A percentile compares a stretch with the other conserved stretches of the same genome.
Conservation (phyloP, 768 basidiomycete genomes). For the Russula dissimulans region DNA sequence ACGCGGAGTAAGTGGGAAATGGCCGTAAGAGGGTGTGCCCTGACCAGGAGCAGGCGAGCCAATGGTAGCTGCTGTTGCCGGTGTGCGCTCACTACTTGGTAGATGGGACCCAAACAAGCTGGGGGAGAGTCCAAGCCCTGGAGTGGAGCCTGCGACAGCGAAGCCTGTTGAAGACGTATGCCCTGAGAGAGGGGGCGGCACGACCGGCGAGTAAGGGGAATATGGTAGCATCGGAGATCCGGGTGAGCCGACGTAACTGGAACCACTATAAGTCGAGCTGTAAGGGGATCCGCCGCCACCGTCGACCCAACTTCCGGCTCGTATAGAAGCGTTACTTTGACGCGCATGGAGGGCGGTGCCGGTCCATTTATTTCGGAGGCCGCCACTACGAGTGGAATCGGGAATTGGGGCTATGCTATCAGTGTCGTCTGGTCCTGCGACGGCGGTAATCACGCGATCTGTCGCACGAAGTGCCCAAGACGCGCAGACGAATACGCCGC, state of each 20-base stretch:
- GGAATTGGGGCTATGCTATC: constrained; percentile 62
- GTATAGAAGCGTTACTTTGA: constrained; percentile 21
- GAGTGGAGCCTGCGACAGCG: neutral
- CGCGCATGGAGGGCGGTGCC: constrained; percentile 58
- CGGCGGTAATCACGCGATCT: constrained; percentile 44
- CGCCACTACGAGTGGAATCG: constrained; percentile 39
- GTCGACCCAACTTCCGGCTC: constrained; percentile 40
- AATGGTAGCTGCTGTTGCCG: constrained; percentile 24
- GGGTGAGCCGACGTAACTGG: constrained; percentile 30
- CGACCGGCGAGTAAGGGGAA: constrained; percentile 25
- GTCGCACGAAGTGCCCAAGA: constrained; percentile 39
- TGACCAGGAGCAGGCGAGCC: constrained; percentile 20
- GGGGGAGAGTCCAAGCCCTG: constrained; percentile 14
- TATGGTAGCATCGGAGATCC: constrained; percentile 25
- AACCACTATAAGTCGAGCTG: neutral
- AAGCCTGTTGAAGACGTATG: constrained; percentile 1
- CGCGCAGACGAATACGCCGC: constrained; percentile 75
- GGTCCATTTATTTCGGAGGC: constrained; percentile 57
- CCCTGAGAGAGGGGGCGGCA: neutral
- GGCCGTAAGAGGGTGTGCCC: constrained; percentile 21
- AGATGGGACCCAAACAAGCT: neutral
- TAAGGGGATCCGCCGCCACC: constrained; percentile 33
- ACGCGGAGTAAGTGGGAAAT: constrained; percentile 32
- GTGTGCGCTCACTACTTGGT: constrained; percentile 9
- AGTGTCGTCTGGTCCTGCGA: constrained; percentile 53